phyloP scores from a whole-genome alignment of 2,329 filamentous ascomycete species.

The Blastomyces silverae region DNA sequence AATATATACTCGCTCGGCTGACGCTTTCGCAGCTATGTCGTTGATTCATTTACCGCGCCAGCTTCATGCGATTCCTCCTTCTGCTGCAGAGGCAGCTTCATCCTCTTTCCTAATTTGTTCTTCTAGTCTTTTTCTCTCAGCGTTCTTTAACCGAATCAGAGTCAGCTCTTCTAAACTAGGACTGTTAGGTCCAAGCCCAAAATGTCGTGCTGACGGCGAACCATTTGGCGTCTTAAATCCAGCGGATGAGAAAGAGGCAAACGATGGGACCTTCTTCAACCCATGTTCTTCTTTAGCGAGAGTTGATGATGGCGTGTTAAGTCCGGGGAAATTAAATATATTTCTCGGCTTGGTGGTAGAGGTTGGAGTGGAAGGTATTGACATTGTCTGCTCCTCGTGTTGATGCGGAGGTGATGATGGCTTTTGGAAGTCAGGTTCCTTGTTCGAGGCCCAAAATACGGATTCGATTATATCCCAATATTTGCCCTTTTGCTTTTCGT shows the following conservation, averaged over 20 bases:
- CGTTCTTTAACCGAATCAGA: slow-evolving; percentile 52
- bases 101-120: slow-evolving; percentile 49
- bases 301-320: slow-evolving; percentile 26
- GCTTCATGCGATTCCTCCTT: slow-evolving; percentile 20
- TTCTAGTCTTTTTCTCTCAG: slow-evolving; percentile 49
- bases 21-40: neutral
- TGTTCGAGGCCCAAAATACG: slow-evolving; percentile 49
- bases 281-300: slow-evolving; percentile 21
- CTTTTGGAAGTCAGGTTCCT: slow-evolving; percentile 44
- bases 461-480: slow-evolving; percentile 48
- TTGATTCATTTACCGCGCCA: neutral
- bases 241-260: slow-evolving; percentile 38
- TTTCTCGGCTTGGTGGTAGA: slow-evolving; percentile 22
- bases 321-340: slow-evolving; percentile 32
- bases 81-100: slow-evolving; percentile 37
- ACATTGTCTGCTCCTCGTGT: slow-evolving; percentile 26
- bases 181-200: slow-evolving; percentile 25
- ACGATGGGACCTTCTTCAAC: slow-evolving; percentile 36
- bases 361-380: slow-evolving; percentile 15
- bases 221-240: slow-evolving; percentile 26
- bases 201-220: slow-evolving; percentile 21
- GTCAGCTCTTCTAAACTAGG: slow-evolving; percentile 45
- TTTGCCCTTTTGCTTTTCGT: slow-evolving; percentile 36
- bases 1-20: neutral
- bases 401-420: slow-evolving; percentile 29